Evolutionary conservation across 345 rosid species (phyloP), one percentile per base, ranked within the genome.

Genomic region (Acer yangbiense): DNA sequence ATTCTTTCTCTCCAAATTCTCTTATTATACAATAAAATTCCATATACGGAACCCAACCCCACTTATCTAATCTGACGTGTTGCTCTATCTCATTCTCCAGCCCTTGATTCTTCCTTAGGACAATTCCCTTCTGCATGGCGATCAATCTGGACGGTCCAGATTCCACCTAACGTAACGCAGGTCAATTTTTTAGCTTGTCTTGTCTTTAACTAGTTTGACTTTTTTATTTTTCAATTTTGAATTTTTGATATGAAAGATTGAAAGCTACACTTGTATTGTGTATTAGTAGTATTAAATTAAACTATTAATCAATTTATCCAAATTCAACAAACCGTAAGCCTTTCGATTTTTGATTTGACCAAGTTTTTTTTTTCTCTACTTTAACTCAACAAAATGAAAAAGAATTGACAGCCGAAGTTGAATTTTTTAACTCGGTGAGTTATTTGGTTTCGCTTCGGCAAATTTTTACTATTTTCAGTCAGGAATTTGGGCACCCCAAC

Each of bases 121-220:
- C 13, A 13, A 8, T 2, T 17, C 6, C 1, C 23, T 21, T 7
- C 41, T 55, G 75, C 50, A 6, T 39, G 65, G 32, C 16, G 14
- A 17, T 41, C 6, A 2, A 62, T 14, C 5, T 70, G n/a, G 78
- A 76, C 79, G 86, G 83, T 60, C 1, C 0, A 4, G 81, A 81
- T 80, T 35, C 52, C 55, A 60, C 7, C 10, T 14, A 14, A 4
- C 58, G 6, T 17, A 13, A 0, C 2, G 0, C 58, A 7, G 1
- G 64, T 20, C 64, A 20, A 20, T 60, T 17, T 2, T 4, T 0
- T 54, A 67, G 17, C 67, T 58, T 83, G 57, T 23, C 76, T 32
- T 48, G 55, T 73, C 71, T 46, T 60, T 21, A 7, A 1, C 64
- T 41, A 54, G 81, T 77, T 20, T 81, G 84, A 81, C 84, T 73